Evolutionary conservation across 768 basidiomycete species (phyloP).

Genomic region (Boletus sp.): DNA sequence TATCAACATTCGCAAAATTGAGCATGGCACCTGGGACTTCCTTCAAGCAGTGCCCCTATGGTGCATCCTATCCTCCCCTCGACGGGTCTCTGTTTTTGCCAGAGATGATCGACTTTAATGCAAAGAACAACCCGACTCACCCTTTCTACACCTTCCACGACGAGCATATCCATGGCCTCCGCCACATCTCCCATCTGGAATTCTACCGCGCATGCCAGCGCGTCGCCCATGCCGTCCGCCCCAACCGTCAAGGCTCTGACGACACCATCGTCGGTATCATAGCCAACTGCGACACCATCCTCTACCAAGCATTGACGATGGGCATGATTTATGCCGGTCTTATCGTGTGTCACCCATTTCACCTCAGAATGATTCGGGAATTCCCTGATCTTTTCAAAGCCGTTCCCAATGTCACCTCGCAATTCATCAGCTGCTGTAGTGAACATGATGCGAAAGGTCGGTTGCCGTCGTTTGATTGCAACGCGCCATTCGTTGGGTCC

Average conservation of each 20-base stretch:
- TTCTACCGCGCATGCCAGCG: constrained; percentile 45
- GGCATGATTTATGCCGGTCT: constrained; percentile 30
- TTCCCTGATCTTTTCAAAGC: constrained; percentile 5
- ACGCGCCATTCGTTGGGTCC: constrained; percentile 29
- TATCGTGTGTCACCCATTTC: not conserved
- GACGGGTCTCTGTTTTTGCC: constrained; percentile 31
- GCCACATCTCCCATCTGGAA: constrained; percentile 38
- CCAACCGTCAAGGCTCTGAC: constrained; percentile 29
- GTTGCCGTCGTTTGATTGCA: constrained; percentile 38
- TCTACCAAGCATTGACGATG: constrained; percentile 41
- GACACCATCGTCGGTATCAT: constrained; percentile 37
- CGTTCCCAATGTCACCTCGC: constrained; percentile 37
- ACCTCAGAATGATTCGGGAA: not conserved
- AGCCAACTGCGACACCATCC: constrained; percentile 36
- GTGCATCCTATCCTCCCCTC: constrained; percentile 22
- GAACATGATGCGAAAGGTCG: constrained; percentile 35
- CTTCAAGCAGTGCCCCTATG: not conserved
- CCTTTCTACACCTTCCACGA: constrained; percentile 33
- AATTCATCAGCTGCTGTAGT: constrained; percentile 35
- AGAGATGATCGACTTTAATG: constrained; percentile 25
- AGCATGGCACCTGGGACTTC: not conserved
- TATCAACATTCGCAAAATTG: not conserved
- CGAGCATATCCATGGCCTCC: constrained; percentile 12
- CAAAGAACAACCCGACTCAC: constrained; percentile 31
- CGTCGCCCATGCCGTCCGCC: constrained; percentile 38